Evolutionary conservation across 768 basidiomycete genomes (phyloP).

Genomic region (Russula brevipes): DNA sequence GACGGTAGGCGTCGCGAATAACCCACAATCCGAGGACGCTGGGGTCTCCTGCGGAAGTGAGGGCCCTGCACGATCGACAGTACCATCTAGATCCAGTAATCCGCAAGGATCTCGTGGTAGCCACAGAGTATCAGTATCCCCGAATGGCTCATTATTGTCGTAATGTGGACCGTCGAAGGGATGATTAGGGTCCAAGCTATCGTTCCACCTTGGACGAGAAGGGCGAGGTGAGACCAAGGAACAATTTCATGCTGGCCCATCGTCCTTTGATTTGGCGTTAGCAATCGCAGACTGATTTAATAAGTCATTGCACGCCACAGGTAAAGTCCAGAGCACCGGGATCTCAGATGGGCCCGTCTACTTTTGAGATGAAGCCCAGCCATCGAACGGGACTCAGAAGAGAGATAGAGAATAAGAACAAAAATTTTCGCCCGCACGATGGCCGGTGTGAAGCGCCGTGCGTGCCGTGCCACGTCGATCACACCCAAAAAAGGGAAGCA

Average conservation of each 20-base stretch:
- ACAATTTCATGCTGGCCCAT: background rate
- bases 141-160: conserved; percentile 45
- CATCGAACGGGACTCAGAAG: background rate
- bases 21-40: conserved; percentile 44
- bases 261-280: conserved; percentile 28
- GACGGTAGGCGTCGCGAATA: background rate
- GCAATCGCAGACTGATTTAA: conserved; percentile 71
- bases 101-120: conserved; percentile 77
- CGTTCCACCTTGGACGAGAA: conserved; percentile 68
- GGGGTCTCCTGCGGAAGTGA: conserved; percentile 53
- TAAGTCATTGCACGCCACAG: conserved; percentile 48
- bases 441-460: too few relatives aligned
- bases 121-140: conserved; percentile 60
- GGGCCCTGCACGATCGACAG: conserved; percentile 57
- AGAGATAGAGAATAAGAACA: background rate
- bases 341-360: background rate
- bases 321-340: background rate
- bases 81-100: conserved; percentile 81
- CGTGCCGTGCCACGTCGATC: too few relatives aligned
- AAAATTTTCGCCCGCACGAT: too few relatives aligned
- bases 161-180: conserved; percentile 82
- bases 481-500: too few relatives aligned
- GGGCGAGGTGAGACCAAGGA: conserved; percentile 44
- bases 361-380: background rate
- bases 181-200: conserved; percentile 49